Base-by-base conservation (phyloP, 2,329 filamentous ascomycete species). In the Aciculosporium take region DNA sequence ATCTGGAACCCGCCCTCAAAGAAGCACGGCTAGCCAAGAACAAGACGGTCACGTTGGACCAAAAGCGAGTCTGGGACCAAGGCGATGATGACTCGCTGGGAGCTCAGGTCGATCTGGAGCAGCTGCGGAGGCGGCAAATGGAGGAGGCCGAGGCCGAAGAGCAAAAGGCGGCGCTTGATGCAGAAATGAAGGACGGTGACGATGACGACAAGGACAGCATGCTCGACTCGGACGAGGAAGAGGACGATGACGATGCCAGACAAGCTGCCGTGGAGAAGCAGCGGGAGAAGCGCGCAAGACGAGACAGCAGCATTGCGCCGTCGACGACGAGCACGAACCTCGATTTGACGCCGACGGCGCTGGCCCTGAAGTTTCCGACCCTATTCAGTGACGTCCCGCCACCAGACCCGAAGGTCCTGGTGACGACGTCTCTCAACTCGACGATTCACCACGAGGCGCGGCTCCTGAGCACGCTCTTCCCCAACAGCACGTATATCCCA, bases 61-160 rank as follows among this genome's bases (percentile, higher is more conserved):
- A 79, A 53, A 94, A 94, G 68, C 77, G 91, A 58, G 78, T 85
- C 25, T 96, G 86, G 85, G 88, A 95, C 53, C 79, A 88, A 40
- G 74, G 75, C 38, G 79, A 79, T 37, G 72, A 72, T 42, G 74
- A 80, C 49, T 70, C 64, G 37, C 64, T 77, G 5, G 71, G 69
- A 47, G 63, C 64, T 12, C 64, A 66, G 49, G 72, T 79, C 25
- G 72, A 80, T 47, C 61, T 80, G 41, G 71, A 76, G 49, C 66
- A 72, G 53, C 56, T 77, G 50, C 79, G 75, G 63, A 66, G 68
- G 49, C 60, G 70, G 53, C 68, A 69, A 42, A 62, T 78, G 42
- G 68, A 72, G 37, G 68, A 74, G 55, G 61, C 66, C 37, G 65
- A 69, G 43, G 70, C 71, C 46, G 61, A 66, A 42, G 66, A 71